Conservation (phyloP, 331 rosid species). For the Phaseolus coccineus region DNA sequence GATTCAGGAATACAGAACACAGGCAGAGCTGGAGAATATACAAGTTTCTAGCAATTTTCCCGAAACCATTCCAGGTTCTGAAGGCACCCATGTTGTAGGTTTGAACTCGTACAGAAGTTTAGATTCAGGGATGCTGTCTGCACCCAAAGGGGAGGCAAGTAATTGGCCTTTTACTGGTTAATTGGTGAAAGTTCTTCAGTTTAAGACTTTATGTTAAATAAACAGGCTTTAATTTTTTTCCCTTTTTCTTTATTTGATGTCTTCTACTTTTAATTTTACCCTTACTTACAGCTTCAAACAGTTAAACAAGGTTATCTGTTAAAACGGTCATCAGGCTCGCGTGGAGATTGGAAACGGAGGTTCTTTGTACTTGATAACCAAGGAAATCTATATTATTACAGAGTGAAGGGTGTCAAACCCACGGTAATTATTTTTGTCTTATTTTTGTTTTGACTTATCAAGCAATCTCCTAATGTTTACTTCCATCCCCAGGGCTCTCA, state of each 20-base stretch:
- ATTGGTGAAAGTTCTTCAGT: constrained; percentile 29
- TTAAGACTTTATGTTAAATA: constrained; percentile 10
- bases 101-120: constrained; percentile 64
- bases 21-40: constrained; percentile 75
- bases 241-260: neutral
- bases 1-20: constrained; percentile 95
- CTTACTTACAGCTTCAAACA: constrained; percentile 68
- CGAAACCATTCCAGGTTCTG: constrained; percentile 57
- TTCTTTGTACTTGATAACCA: constrained; percentile 88
- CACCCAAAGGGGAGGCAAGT: constrained; percentile 80
- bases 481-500: constrained; percentile 68
- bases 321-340: constrained; percentile 80
- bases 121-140: constrained; percentile 63
- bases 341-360: constrained; percentile 98
- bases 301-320: constrained; percentile 90
- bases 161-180: constrained; percentile 34
- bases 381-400: constrained; percentile 78
- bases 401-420: constrained; percentile 72
- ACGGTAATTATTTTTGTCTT: constrained; percentile 64
- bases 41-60: constrained; percentile 63
- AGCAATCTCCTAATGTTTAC: constrained; percentile 38
- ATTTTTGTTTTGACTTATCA: constrained; percentile 29
- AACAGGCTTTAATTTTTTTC: neutral
- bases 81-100: constrained; percentile 65
- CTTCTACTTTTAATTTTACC: neutral